Percentiles rank a stretch among this genome's conserved stretches.
Evolutionary conservation across 2,329 filamentous ascomycete species (phyloP).

Genomic region (Celoporthe dispersa): DNA sequence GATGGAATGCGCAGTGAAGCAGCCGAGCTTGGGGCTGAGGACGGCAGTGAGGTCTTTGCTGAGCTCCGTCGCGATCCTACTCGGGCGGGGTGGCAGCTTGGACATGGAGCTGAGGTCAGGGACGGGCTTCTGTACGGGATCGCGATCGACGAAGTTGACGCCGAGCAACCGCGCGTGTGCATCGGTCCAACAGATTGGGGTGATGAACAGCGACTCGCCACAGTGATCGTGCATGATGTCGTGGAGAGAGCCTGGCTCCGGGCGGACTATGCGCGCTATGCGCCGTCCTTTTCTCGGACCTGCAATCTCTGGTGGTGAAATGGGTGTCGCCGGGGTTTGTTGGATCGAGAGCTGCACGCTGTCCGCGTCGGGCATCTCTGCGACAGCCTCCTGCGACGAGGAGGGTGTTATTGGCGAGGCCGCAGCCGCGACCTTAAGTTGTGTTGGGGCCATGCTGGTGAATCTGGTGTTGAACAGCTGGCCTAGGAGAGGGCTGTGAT

Average conservation of each 20-base stretch:
- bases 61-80: conserved; percentile 47
- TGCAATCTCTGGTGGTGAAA: conserved; percentile 15
- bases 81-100: conserved; percentile 38
- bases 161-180: conserved; percentile 53
- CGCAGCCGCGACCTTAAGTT: conserved; percentile 6
- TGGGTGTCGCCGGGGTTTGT: conserved; percentile 2
- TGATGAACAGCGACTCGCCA: conserved; percentile 53
- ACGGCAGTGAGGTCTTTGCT: conserved; percentile 50
- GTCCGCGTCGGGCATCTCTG: neutral
- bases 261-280: conserved; percentile 42
- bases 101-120: conserved; percentile 36
- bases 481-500: conserved; percentile 24
- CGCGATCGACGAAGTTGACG: conserved; percentile 49
- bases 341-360: neutral
- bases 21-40: conserved; percentile 41
- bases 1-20: conserved; percentile 46
- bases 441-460: conserved; percentile 20
- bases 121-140: conserved; percentile 47
- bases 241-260: conserved; percentile 55
- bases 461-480: conserved; percentile 24
- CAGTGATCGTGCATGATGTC: conserved; percentile 55
- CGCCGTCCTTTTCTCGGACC: conserved; percentile 33
- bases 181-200: conserved; percentile 62
- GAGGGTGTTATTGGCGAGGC: conserved; percentile 13
- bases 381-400: conserved; percentile 11